Base-by-base conservation (phyloP, 176 grass and related monocot species). In the Olyra latifolia region DNA sequence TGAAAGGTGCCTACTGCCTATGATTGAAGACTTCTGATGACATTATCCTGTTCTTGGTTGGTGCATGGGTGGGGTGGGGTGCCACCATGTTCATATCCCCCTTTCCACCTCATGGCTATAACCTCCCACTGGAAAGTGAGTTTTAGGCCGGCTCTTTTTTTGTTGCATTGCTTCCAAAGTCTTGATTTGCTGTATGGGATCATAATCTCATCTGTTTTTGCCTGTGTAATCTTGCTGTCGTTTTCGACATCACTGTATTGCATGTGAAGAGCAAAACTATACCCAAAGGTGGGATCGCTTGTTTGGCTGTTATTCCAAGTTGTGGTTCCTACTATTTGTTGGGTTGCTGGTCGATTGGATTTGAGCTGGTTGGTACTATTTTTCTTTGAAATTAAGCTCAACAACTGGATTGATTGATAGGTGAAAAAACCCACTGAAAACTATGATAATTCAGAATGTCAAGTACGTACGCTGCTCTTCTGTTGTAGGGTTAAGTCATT, bases 1-100 rank as follows among this genome's bases (percentile, higher is more conserved):
- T 69, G 32, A 32, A 52, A 45, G 75, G 47, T 48, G 25, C 62
- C 62, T 45, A 69, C 84, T 48, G 25, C 62, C 62, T 45, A 69
- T 88, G 42, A 80, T 84, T 84, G 81, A 62, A 4, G 52, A 50
- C 75, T 69, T 88, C 84, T 38, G 79, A n/a, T 38, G 75, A 12
- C 56, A 66, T 5, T 13, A 9, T 45, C 22, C 74, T 78, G 48
- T 82, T 83, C 45, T 17, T 67, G 80, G 48, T 52, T 59, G 61
- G 81, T 88, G 52, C 48, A 53, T 32, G 53, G 22, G 70, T 88
- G 86, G 75, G 59, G 58, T 49, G 86, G 75, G 59, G 58, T 49
- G 61, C 81, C 61, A 52, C 42, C 75, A 83, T 75, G 75, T 84
- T 74, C 48, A 40, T 80, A 20, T 23, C 28, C 56, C 14, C 39